Percentiles rank a stretch among this genome's conserved stretches.
phyloP scores from a whole-genome alignment of 805 yeast species.

The Schwanniomyces vanrijiae region DNA sequence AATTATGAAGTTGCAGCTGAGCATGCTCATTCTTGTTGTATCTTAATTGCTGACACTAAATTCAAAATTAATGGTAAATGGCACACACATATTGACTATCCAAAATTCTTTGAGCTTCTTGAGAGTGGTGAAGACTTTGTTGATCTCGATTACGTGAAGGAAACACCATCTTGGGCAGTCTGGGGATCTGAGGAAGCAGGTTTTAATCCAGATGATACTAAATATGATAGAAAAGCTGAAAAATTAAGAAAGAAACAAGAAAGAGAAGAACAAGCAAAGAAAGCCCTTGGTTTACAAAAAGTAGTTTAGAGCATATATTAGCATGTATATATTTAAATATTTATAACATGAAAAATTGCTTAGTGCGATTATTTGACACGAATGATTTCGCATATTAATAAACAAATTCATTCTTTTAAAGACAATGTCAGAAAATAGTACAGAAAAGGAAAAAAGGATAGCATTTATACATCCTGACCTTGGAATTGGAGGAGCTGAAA shows the following conservation, averaged over 20 bases:
- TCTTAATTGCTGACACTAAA: conserved; percentile 72
- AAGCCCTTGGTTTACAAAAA: conserved; percentile 10
- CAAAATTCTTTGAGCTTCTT: conserved; percentile 68
- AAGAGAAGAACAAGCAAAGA: conserved; percentile 30
- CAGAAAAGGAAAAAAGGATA: conserved; percentile 40
- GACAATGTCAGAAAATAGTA: background rate
- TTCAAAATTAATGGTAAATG: conserved; percentile 72
- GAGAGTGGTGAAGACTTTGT: conserved; percentile 65
- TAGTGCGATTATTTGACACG: background rate
- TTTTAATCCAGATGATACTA: conserved; percentile 81
- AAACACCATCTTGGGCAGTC: conserved; percentile 89
- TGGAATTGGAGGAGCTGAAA: conserved; percentile 97
- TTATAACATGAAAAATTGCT: background rate
- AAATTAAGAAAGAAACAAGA: conserved; percentile 46
- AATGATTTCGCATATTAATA: background rate
- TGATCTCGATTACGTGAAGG: conserved; percentile 76
- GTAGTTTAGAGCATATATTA: background rate
- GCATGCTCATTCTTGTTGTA: conserved; percentile 94
- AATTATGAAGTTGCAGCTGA: conserved; percentile 87
- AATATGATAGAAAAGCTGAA: conserved; percentile 64
- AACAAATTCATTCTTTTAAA: background rate
- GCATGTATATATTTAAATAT: background rate
- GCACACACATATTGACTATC: conserved; percentile 88
- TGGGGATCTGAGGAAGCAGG: conserved; percentile 88
- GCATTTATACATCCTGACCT: conserved; percentile 95